A percentile compares a stretch with the other conserved stretches of the same genome.
Evolutionary conservation across 306 rosid species (phyloP).

Genomic region (Luffa acutangula): DNA sequence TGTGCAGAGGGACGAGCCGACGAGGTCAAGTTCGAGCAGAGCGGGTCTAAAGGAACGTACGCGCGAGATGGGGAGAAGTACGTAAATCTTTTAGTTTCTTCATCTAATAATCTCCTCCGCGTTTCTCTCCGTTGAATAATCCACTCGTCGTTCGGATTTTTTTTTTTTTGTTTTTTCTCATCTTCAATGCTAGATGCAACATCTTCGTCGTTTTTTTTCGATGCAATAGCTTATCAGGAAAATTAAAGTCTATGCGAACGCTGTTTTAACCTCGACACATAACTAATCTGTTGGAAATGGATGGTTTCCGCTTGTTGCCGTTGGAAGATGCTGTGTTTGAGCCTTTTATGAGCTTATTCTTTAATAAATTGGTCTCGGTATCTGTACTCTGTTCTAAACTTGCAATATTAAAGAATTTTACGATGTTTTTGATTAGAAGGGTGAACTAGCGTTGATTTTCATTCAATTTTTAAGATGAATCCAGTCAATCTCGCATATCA

Average conservation of each 20-base stretch:
- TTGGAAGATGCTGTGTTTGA: background rate
- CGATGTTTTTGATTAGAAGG: background rate
- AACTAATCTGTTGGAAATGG: background rate
- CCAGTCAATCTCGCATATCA: background rate
- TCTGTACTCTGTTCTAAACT: background rate
- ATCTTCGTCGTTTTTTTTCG: background rate
- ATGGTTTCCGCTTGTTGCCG: background rate
- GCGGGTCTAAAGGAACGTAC: background rate
- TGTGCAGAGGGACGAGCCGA: background rate
- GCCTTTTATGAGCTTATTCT: background rate
- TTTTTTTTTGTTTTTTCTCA: background rate
- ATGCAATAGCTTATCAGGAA: background rate
- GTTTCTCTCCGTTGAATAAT: background rate
- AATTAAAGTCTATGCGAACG: background rate
- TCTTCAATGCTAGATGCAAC: background rate
- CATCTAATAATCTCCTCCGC: background rate
- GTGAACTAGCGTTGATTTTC: background rate
- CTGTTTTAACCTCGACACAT: background rate
- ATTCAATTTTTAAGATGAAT: background rate
- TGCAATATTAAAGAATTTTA: background rate
- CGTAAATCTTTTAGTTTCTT: background rate
- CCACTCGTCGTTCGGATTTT: background rate
- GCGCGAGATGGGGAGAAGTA: conserved; percentile 6
- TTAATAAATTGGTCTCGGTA: background rate
- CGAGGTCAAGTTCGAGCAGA: background rate